Conservation (phyloP, 306 rosid species). For the Prunus kanzakura region DNA sequence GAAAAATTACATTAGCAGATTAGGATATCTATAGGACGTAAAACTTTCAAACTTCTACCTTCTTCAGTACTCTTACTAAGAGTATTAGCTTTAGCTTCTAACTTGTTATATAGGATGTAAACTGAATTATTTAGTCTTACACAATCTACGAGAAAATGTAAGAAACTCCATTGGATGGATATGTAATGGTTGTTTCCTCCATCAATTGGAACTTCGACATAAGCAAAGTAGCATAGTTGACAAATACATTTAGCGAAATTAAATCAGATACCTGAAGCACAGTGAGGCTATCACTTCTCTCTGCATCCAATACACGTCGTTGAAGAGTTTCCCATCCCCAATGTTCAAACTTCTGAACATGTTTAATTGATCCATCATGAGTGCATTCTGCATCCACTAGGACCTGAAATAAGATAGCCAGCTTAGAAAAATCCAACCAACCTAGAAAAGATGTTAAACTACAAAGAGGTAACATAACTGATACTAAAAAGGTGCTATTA, state of each 20-base stretch:
- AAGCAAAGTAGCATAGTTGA: background rate
- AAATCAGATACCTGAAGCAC: conserved; percentile 63
- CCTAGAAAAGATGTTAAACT: background rate
- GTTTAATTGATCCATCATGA: conserved; percentile 93
- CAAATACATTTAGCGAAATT: background rate
- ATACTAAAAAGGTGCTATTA: background rate
- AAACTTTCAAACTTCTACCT: background rate
- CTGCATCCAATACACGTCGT: conserved; percentile 79
- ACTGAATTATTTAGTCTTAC: background rate
- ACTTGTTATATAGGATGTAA: background rate
- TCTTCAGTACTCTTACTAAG: background rate
- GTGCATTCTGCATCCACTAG: conserved; percentile 99
- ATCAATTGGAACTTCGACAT: background rate
- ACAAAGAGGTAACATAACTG: background rate
- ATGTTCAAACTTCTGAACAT: conserved; percentile 80
- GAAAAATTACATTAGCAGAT: background rate
- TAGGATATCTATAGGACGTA: background rate
- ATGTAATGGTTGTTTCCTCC: background rate
- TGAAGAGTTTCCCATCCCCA: conserved; percentile 94
- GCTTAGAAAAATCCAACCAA: conserved; percentile 14
- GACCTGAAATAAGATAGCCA: conserved; percentile 48
- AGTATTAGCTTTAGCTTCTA: background rate
- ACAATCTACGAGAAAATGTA: background rate
- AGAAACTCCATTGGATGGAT: background rate
- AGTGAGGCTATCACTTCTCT: conserved; percentile 65